Conservation (phyloP, 805 yeast genomes). For the Candida railenensis region DNA sequence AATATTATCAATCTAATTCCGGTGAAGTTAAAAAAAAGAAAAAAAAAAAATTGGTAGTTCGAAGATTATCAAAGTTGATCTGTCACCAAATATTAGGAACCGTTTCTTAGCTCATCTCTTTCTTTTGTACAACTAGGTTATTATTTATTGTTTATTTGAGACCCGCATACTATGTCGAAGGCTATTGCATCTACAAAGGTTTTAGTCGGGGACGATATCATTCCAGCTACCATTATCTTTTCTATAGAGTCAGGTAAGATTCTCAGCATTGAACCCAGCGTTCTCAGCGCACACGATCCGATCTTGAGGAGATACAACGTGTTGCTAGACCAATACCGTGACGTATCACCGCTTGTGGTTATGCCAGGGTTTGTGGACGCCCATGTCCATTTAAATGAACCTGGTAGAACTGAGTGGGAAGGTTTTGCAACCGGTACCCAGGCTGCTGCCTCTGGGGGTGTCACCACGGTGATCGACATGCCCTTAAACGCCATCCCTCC, state of each 20-base stretch:
- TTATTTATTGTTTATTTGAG: neutral
- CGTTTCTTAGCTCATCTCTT: too few species aligned
- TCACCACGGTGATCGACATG: constrained; percentile 94
- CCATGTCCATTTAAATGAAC: constrained; percentile 93
- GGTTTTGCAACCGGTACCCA: constrained; percentile 96
- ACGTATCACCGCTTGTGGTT: constrained; percentile 62
- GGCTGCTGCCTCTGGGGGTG: constrained; percentile 95
- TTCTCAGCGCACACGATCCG: constrained; percentile 40
- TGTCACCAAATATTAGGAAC: too few species aligned
- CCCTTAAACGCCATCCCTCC: constrained; percentile 96
- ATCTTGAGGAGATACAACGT: constrained; percentile 44
- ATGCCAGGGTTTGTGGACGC: constrained; percentile 93
- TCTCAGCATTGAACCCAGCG: constrained; percentile 40
- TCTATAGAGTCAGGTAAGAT: constrained; percentile 54
- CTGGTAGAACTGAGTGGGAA: constrained; percentile 99
- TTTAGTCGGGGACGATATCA: constrained; percentile 43
- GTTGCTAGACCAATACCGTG: constrained; percentile 38
- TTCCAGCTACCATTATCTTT: constrained; percentile 66
- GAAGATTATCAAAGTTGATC: too few species aligned
- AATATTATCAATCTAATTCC: too few species aligned
- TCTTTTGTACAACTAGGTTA: neutral
- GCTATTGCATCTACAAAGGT: constrained; percentile 65
- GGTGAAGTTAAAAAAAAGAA: too few species aligned
- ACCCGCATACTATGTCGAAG: constrained; percentile 43
- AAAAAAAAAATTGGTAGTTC: too few species aligned